phyloP scores from a whole-genome alignment of 1,139 yeast genomes.

The Petasospora rhodanensis region DNA sequence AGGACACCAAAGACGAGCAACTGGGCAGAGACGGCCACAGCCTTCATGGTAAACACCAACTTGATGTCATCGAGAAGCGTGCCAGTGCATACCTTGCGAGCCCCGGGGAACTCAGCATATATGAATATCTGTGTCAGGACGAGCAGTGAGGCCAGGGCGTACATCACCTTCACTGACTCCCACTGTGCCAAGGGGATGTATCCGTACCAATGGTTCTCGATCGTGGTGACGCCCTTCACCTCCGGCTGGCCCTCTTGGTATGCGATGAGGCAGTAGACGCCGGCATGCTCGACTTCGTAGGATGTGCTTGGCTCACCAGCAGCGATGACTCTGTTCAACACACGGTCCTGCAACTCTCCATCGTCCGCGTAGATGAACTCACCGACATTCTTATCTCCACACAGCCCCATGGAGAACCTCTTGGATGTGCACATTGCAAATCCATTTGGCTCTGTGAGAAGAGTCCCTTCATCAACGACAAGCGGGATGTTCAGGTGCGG shows the following conservation, averaged over 20 bases:
- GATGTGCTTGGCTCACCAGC: not conserved
- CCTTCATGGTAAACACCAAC: conserved; percentile 1
- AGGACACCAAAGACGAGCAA: not conserved
- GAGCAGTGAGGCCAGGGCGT: conserved; percentile 1
- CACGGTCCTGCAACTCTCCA: not conserved
- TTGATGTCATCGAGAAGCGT: conserved; percentile 12
- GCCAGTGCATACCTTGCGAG: conserved; percentile 6
- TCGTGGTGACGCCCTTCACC: conserved; percentile 2
- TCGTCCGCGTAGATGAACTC: conserved; percentile 5
- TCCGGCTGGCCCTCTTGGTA: conserved; percentile 9
- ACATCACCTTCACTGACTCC: conserved; percentile 3
- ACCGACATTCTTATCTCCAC: conserved; percentile 4
- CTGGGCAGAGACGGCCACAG: not conserved
- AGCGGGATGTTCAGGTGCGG: conserved; percentile 7
- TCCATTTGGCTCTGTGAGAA: conserved; percentile 3
- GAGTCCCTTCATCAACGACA: conserved; percentile 1
- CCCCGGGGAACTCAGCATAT: conserved; percentile 6
- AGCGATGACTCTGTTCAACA: conserved; percentile 1
- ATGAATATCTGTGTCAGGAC: not conserved
- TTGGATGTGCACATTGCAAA: conserved; percentile 9
- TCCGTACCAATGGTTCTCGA: conserved; percentile 11
- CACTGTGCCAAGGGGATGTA: conserved; percentile 3
- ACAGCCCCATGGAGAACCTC: conserved; percentile 3
- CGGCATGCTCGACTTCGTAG: conserved; percentile 3
- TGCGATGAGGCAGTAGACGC: conserved; percentile 9